Evolutionary conservation across 768 basidiomycete species (phyloP), one percentile per base, ranked within the genome.

Genomic region (Suillus subaureus): DNA sequence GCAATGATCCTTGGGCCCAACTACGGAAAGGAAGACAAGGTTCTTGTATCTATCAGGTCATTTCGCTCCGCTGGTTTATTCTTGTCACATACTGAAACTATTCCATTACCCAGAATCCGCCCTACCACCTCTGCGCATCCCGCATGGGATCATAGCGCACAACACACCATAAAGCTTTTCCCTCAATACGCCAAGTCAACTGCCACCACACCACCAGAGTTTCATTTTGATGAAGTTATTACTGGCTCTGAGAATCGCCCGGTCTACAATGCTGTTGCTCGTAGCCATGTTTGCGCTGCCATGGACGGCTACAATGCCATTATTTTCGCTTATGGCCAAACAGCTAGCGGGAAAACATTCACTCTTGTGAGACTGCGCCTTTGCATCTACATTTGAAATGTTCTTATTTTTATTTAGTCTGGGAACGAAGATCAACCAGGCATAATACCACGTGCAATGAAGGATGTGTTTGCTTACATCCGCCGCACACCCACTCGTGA

Each of bases 251-350:
- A 89, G 40, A 94, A 93, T 78, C 92, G 92, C 71, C 87, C 89
- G 0, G 81, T 94, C 8, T 95, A 94, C 74, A 87, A 84, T 49
- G 85, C 89, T 5, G 88, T 91, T 18, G 93, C 90, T 2, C 85
- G 87, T 15, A 89, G 87, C 4, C 93, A 94, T 71, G 92, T 94
- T 1, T 87, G 86, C 64, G 93, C 96, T 4, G 94, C 96, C 12
- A 97, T 99, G 95, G 93, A 94, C 61, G 97, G 97, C 21, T 99
- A 88, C 83, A 98, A 99, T 76, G 87, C 96, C 9, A 93, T 99
- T 68, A 87, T 98, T 49, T 99, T 99, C 71, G 97, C 97, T 0
- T 92, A 93, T 62, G 92, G 92, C 9, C 97, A 99, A 75, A 99
- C 97, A 0, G 90, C 89, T 6, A 87, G 85, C 39, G 90, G 90